Evolutionary conservation across 306 rosid species (phyloP), one percentile per base, ranked within the genome.

Genomic region (Sicyos baderoa): DNA sequence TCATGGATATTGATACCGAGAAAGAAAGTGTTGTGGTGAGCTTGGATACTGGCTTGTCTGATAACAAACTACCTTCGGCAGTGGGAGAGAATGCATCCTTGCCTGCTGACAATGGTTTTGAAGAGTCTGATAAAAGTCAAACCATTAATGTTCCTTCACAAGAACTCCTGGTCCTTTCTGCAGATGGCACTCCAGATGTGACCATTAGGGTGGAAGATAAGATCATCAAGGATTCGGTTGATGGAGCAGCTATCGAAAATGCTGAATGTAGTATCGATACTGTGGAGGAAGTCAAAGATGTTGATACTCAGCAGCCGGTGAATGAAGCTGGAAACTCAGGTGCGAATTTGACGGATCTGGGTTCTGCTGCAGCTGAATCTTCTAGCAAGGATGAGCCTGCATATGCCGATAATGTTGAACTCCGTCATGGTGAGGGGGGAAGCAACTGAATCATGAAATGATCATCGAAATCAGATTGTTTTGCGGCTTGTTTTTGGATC

Each of bases 271-370:
- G 68, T 18, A 35, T 49, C 4, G 21, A 29, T 25, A 64, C 49
- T 6, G 32, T 53, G 3, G 80, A 74, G 77, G 76, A 55, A 61
- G 49, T 50, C 68, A 57, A 75, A 48, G 70, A 56, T 60, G 72
- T 22, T 6, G 77, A 63, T 72, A 72, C 72, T 69, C 79, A 61
- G 68, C 79, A 56, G 59, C 76, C 48, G 52, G 25, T 50, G 14
- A 74, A n/a, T 14, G 77, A 84, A 74, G 69, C 71, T 64, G 66
- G 75, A 72, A 71, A 58, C 64, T 63, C 61, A 52, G 74, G 57
- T 27, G 42, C 37, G 52, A 55, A 44, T 70, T 32, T 44, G 17
- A 57, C 51, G 52, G 16, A 68, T 48, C 19, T 14, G 14, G 40
- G 48, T 21, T 14, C 71, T 1, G 37, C 40, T 45, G 53, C 52